phyloP scores from a whole-genome alignment of 352 stramenopile genomes.

The Pythium scleroteichum region DNA sequence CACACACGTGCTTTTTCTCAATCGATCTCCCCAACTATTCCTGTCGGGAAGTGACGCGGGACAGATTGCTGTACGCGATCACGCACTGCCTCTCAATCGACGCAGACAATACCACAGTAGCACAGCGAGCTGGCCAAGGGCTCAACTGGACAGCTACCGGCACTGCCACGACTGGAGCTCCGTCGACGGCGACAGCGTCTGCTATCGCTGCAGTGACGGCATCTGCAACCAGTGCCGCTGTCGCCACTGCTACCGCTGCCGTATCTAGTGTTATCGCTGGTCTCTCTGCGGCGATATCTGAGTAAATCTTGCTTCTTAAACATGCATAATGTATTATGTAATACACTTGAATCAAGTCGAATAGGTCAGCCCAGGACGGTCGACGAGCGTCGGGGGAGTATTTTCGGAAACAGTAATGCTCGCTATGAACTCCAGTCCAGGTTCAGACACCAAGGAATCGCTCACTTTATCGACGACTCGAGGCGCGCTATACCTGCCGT shows the following conservation, averaged over 20 bases:
- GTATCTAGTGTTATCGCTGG: constrained; percentile 70
- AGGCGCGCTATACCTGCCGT: neutral
- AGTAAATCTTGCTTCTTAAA: constrained; percentile 7
- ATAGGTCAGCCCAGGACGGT: no score
- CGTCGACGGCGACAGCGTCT: constrained; percentile 8
- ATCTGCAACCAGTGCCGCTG: constrained; percentile 24
- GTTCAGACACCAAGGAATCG: neutral
- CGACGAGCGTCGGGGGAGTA: no score
- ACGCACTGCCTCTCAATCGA: constrained; percentile 88
- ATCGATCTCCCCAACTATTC: constrained; percentile 84
- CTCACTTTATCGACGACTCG: no score
- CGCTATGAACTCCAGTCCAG: no score
- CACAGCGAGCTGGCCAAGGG: constrained; percentile 80
- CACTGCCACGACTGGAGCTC: constrained; percentile 30
- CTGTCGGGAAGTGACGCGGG: constrained; percentile 70
- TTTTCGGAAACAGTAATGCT: neutral
- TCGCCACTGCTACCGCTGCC: constrained; percentile 40
- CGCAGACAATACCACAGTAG: constrained; percentile 88
- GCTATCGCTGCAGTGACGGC: constrained; percentile 28
- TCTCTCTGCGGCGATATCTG: constrained; percentile 33
- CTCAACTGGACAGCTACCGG: constrained; percentile 76
- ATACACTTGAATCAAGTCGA: no score
- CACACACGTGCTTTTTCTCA: constrained; percentile 90
- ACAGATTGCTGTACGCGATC: constrained; percentile 88
- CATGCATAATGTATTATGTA: neutral